Evolutionary conservation across 176 grass and related monocot genomes (phyloP).

Genomic region (Bonia amplexicaulis): DNA sequence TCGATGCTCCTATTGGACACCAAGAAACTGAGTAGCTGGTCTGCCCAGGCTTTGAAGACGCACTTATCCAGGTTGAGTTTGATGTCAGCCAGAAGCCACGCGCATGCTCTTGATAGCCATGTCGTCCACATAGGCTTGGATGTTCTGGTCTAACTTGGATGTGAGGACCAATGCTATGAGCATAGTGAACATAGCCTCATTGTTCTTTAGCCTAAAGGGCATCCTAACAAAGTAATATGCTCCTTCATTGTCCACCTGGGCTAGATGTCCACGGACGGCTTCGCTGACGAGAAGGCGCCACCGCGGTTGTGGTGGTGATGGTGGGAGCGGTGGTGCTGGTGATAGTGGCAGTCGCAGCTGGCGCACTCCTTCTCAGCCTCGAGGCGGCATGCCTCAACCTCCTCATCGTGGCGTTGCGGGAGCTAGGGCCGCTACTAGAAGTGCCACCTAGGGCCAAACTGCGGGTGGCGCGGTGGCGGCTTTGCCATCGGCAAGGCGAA

Average conservation of each 20-base stretch:
- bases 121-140: too few relatives aligned
- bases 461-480: constrained; percentile 35
- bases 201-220: too few relatives aligned
- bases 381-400: constrained; percentile 63
- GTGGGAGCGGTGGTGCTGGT: constrained; percentile 33
- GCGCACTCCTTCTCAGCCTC: constrained; percentile 66
- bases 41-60: too few relatives aligned
- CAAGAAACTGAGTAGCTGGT: too few relatives aligned
- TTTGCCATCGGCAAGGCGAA: constrained; percentile 54
- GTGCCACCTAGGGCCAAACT: constrained; percentile 59
- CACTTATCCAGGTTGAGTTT: too few relatives aligned
- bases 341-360: constrained; percentile 44
- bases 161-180: too few relatives aligned
- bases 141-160: too few relatives aligned
- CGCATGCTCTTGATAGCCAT: too few relatives aligned
- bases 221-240: not conserved
- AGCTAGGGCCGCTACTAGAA: constrained; percentile 54
- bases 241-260: constrained; percentile 57
- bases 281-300: constrained; percentile 18
- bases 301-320: constrained; percentile 5
- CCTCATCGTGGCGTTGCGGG: constrained; percentile 61
- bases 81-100: too few relatives aligned
- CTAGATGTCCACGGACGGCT: constrained; percentile 53
- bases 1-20: too few relatives aligned
- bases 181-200: too few relatives aligned